Percentiles rank a stretch among this genome's conserved stretches.
Evolutionary conservation across 2,329 filamentous ascomycete species (phyloP).

Genomic region (Neopestalotiopsis rosae): DNA sequence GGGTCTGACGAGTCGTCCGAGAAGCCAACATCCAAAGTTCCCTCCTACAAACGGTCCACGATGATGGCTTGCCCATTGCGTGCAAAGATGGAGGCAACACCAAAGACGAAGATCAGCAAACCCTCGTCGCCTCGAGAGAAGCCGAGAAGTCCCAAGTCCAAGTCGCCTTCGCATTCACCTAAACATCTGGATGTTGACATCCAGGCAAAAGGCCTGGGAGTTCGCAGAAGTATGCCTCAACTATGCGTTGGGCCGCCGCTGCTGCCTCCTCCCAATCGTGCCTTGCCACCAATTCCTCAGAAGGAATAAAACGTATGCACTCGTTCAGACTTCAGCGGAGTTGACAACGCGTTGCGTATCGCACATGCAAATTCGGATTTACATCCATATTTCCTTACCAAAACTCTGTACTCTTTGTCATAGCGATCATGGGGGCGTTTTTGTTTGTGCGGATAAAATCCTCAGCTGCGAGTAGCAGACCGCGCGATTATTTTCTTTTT

Average conservation of each 20-base stretch:
- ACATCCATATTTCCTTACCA: not conserved
- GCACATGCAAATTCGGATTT: not conserved
- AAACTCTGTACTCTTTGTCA: conserved; percentile 9
- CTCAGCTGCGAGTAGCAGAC: not conserved
- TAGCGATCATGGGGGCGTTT: conserved; percentile 5
- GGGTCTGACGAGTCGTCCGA: not conserved
- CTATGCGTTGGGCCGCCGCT: conserved; percentile 23
- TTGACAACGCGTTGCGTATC: not conserved
- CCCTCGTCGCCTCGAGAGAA: not conserved
- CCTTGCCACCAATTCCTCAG: conserved; percentile 24
- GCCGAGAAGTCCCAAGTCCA: not conserved
- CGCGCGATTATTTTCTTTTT: not conserved
- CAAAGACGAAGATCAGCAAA: not conserved
- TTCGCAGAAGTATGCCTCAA: conserved; percentile 24
- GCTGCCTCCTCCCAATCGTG: conserved; percentile 22
- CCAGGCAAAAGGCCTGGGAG: conserved; percentile 15
- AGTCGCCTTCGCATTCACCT: conserved; percentile 14
- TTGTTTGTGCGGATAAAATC: conserved; percentile 8
- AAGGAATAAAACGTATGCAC: conserved; percentile 15
- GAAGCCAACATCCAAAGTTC: not conserved
- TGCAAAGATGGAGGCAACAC: not conserved
- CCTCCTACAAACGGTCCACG: conserved; percentile 10
- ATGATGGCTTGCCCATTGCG: conserved; percentile 7
- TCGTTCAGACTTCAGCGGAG: not conserved
- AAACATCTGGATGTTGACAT: conserved; percentile 7